phyloP scores from a whole-genome alignment of 768 basidiomycete genomes.

The Chlorophyllum brunneum region DNA sequence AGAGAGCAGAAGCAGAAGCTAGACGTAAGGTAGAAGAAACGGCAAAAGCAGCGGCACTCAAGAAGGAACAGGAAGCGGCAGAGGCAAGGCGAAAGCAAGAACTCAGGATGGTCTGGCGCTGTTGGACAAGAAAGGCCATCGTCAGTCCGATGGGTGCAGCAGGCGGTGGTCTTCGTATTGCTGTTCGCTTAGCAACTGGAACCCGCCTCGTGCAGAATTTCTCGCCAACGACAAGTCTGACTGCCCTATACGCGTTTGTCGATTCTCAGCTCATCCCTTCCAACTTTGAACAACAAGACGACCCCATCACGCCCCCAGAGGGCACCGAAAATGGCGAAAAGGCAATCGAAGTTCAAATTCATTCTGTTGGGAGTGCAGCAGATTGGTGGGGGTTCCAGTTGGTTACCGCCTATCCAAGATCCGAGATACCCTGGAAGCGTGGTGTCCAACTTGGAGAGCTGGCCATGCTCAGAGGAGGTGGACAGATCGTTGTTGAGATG shows the following conservation, averaged over 20 bases:
- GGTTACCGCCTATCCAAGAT: constrained; percentile 64
- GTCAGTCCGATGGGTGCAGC: constrained; percentile 22
- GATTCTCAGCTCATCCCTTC: constrained; percentile 56
- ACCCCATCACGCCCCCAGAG: constrained; percentile 39
- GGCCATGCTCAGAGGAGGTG: constrained; percentile 51
- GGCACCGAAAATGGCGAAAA: constrained; percentile 33
- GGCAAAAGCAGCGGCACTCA: constrained; percentile 17
- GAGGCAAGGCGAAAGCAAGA: constrained; percentile 28
- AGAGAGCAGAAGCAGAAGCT: constrained; percentile 30
- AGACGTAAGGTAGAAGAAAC: constrained; percentile 34
- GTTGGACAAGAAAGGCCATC: constrained; percentile 52
- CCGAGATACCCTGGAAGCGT: constrained; percentile 50
- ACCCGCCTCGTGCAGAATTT: constrained; percentile 59
- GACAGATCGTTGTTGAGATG: constrained; percentile 62
- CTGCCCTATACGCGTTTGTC: constrained; percentile 68
- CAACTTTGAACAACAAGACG: constrained; percentile 30
- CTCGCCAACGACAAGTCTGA: constrained; percentile 42
- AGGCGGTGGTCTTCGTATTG: constrained; percentile 34
- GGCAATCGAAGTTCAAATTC: constrained; percentile 28
- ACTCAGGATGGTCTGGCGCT: constrained; percentile 53
- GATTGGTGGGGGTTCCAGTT: constrained; percentile 77
- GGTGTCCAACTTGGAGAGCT: constrained; percentile 39
- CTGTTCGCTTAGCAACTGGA: constrained; percentile 55
- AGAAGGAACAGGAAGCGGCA: constrained; percentile 23
- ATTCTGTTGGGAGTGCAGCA: constrained; percentile 18